Conservation (phyloP, 495 filamentous ascomycete species). For the Lophiostoma macrostomum region DNA sequence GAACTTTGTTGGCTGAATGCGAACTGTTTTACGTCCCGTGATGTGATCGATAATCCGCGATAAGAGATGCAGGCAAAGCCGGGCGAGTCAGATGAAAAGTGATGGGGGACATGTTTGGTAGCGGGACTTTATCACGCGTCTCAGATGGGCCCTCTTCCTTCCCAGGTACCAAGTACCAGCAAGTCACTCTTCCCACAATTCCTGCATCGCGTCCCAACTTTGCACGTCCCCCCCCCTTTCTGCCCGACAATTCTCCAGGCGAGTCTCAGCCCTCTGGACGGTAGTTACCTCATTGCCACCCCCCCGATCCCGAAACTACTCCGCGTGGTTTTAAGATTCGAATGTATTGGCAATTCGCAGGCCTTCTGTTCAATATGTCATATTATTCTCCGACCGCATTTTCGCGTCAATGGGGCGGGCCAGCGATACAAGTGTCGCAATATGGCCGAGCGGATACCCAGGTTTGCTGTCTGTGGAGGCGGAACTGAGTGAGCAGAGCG, state of each 20-base stretch:
- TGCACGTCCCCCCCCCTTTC: no score
- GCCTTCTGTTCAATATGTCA: no score
- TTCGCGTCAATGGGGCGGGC: background rate
- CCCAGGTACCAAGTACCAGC: conserved; percentile 8
- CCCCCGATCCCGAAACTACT: no score
- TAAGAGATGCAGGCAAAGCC: background rate
- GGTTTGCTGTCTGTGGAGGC: no score
- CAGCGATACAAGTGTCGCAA: conserved; percentile 1
- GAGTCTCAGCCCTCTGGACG: background rate
- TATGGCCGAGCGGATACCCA: conserved; percentile 10
- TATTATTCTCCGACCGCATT: background rate
- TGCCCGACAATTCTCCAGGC: no score
- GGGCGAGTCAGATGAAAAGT: background rate
- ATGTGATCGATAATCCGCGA: background rate
- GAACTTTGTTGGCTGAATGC: conserved; percentile 14
- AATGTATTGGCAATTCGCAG: no score
- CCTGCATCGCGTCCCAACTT: background rate
- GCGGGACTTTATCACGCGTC: conserved; percentile 10
- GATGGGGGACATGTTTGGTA: conserved; percentile 11
- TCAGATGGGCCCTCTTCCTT: background rate
- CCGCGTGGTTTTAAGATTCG: no score
- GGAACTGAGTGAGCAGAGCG: no score
- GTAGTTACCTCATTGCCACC: no score
- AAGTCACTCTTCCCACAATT: background rate
- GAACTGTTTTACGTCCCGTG: no score